Evolutionary conservation across 2,329 filamentous ascomycete species (phyloP).

Genomic region (Pseudocercospora crystallina): DNA sequence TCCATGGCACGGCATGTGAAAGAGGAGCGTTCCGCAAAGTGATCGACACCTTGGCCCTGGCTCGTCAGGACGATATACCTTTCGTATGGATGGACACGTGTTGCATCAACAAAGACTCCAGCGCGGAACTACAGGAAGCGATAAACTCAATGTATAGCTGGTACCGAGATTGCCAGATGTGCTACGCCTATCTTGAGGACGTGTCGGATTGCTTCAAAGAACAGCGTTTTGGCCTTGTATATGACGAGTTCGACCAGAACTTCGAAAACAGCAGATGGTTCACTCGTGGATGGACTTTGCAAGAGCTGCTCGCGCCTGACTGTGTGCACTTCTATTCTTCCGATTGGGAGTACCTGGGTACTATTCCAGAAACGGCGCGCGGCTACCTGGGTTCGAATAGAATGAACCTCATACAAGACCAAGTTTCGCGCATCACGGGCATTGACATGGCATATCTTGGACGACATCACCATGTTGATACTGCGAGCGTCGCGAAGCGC

Average conservation of each 20-base stretch:
- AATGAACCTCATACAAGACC: conserved; percentile 1
- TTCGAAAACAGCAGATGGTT: neutral
- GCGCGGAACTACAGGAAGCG: conserved; percentile 17
- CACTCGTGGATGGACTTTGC: conserved; percentile 14
- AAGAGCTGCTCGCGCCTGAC: conserved; percentile 12
- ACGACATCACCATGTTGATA: neutral
- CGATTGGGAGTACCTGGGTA: neutral
- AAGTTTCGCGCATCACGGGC: conserved; percentile 27
- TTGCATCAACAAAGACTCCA: conserved; percentile 21
- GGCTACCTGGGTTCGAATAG: no score
- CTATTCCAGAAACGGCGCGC: no score
- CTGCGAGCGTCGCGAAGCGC: conserved; percentile 10
- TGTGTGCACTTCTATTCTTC: conserved; percentile 1
- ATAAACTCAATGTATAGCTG: conserved; percentile 22
- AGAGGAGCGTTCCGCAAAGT: conserved; percentile 31
- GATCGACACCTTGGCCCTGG: conserved; percentile 20
- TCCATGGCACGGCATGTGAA: neutral
- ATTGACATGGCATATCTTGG: conserved; percentile 27
- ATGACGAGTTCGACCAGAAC: no score
- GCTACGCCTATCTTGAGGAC: conserved; percentile 18
- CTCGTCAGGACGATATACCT: conserved; percentile 20
- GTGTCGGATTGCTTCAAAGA: neutral
- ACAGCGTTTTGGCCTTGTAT: neutral
- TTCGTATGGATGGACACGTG: conserved; percentile 24
- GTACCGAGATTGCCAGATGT: conserved; percentile 3